phyloP scores from a whole-genome alignment of 169 alveolate genomes.

The Cyclospora cayetanensis region DNA sequence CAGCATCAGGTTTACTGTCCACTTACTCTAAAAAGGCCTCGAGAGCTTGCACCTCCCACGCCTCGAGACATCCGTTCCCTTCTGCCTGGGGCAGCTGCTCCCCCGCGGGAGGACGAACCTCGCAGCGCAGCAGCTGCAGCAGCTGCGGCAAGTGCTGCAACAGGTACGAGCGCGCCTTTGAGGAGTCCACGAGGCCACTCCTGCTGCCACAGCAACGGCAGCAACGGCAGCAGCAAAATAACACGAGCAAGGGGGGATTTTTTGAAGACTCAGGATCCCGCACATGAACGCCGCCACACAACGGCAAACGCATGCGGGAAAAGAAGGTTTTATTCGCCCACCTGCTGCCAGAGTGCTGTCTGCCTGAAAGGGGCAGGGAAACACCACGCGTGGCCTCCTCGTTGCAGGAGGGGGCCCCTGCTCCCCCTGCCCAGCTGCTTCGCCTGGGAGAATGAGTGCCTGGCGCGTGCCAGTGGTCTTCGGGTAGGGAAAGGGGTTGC shows the following conservation, averaged over 20 bases:
- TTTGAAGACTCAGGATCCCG: too few species aligned
- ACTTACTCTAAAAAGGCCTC: not conserved
- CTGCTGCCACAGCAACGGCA: not conserved
- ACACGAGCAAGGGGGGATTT: too few species aligned
- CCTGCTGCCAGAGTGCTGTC: too few species aligned
- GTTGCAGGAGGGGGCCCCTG: too few species aligned
- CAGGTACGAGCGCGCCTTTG: not conserved
- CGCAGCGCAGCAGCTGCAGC: slow-evolving; percentile 30
- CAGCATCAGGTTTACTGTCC: not conserved
- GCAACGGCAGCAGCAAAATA: not conserved
- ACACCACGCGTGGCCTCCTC: too few species aligned
- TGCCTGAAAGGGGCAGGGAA: too few species aligned
- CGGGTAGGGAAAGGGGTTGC: not conserved
- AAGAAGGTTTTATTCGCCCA: too few species aligned
- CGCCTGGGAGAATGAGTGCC: not conserved
- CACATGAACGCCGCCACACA: too few species aligned
- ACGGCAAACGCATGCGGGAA: too few species aligned
- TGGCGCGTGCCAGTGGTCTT: not conserved
- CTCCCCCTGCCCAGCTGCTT: not conserved
- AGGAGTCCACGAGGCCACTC: not conserved
- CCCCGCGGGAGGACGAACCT: not conserved
- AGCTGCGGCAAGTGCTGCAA: slow-evolving; percentile 22
- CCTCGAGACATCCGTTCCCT: not conserved
- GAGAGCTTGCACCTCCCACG: not conserved
- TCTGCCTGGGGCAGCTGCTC: slow-evolving; percentile 19